Evolutionary conservation across 2,329 filamentous ascomycete species (phyloP), one percentile per base, ranked within the genome.

Genomic region (Alternaria consortialis): DNA sequence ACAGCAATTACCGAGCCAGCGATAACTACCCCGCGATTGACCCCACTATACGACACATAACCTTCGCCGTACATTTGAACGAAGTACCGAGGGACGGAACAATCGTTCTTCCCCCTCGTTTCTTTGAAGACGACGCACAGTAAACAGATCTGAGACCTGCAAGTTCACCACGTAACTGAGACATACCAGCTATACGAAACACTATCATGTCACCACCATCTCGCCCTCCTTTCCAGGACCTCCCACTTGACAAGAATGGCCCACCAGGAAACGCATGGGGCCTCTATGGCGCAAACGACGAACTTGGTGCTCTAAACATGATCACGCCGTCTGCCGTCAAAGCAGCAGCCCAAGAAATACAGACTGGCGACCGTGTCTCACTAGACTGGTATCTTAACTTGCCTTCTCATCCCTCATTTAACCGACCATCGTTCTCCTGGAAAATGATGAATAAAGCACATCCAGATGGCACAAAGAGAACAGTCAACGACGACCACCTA

Each of bases 241-340:
- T 87, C 0, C 85, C 85, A 0, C 78, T 87, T 1, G 79, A 80
- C 57, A 82, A 83, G 47, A 72, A 79, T 57, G 84, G 84, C 0
- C 84, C 85, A 7, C 79, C 74, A 3, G 83, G 83, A 7, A 87
- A 87, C 58, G 84, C 86, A 6, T 88, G 86, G 86, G 84, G 84
- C 1, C 80, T 86, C 5, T 87, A 84, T 62, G 85, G 85, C 3
- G 68, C 77, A 5, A 58, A 77, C 3, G 85, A 87, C 60, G 77
- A 87, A 64, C 77, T 85, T 11, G 86, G 86, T 25, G 85, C 83
- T 67, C 77, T 88, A 1, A 87, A 87, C 69, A 78, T 86, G 2
- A 79, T 87, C 55, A 87, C 84, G 0, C 80, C 83, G 0, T 71
- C 77, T n/a, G 78, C 77, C 11, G 77, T 83, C 20, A 74, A 75